A percentile compares a stretch with the other conserved stretches of the same genome.
These are phyloP conservation scores for Peronosclerospora sorghi DNA, from an alignment of 352 stramenopile species.

Conservation along the genomic window DNA sequence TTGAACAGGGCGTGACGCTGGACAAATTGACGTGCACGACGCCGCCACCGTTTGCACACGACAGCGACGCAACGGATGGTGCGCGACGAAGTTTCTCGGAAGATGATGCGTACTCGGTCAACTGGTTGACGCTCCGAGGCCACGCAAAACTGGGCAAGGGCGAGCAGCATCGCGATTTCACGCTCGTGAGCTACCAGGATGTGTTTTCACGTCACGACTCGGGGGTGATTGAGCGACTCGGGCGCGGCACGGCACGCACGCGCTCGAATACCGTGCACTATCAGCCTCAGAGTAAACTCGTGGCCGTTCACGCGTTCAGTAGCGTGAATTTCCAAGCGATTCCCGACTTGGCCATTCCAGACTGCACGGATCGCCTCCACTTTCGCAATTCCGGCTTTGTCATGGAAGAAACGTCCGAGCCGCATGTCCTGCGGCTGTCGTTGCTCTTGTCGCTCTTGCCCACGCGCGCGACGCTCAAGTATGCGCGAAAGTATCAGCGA, in stretches of 20 bases:
- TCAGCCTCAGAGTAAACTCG: constrained; percentile 17
- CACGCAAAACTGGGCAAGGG: constrained; percentile 22
- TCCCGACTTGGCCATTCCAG: constrained; percentile 19
- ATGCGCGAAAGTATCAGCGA: constrained; percentile 22
- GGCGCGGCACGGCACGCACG: constrained; percentile 16
- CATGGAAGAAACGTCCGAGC: constrained; percentile 34
- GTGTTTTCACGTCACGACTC: constrained; percentile 33
- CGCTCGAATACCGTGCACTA: constrained; percentile 11
- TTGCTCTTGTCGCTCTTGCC: constrained; percentile 40
- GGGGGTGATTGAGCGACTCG: constrained; percentile 17
- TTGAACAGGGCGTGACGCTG: constrained; percentile 35
- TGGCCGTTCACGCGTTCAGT: constrained; percentile 29
- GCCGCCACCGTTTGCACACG: constrained; percentile 32
- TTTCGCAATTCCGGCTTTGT: constrained; percentile 47
- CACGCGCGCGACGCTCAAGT: constrained; percentile 22
- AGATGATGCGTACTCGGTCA: constrained; percentile 57
- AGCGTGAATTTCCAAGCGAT: constrained; percentile 33
- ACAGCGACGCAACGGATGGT: constrained; percentile 18
- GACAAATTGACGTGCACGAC: constrained; percentile 53
- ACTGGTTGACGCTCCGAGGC: constrained; percentile 49
- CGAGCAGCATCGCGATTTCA: constrained; percentile 49
- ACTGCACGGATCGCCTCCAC: constrained; percentile 26
- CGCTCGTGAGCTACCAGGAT: constrained; percentile 63
- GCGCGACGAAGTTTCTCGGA: constrained; percentile 31
- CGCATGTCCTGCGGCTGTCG: constrained; percentile 23